A percentile compares a stretch with the other conserved stretches of the same genome.
phyloP scores from a whole-genome alignment of 768 basidiomycete genomes.

The Rhizopogon vinicolor region DNA sequence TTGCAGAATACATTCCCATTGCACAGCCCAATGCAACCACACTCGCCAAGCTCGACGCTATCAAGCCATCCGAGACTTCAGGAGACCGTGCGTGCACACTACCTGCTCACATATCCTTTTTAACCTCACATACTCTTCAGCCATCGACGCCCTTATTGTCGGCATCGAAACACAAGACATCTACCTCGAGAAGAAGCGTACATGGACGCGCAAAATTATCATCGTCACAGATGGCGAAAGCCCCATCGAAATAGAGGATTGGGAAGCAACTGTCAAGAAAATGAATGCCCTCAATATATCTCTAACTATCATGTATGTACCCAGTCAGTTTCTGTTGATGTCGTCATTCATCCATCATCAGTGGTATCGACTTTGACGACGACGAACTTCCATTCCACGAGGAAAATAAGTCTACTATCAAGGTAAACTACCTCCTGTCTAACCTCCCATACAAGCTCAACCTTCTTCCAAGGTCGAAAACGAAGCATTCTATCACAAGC shows the following conservation, averaged over 20 bases:
- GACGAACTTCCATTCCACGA: slow-evolving; percentile 59
- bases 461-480: slow-evolving; percentile 50
- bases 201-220: slow-evolving; percentile 82
- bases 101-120: not conserved
- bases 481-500: slow-evolving; percentile 63
- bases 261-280: slow-evolving; percentile 63
- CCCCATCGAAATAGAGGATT: slow-evolving; percentile 68
- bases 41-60: slow-evolving; percentile 58
- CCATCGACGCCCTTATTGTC: slow-evolving; percentile 85
- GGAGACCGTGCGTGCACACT: slow-evolving; percentile 59
- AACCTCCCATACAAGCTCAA: not conserved
- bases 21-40: slow-evolving; percentile 61
- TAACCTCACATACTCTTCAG: slow-evolving; percentile 32
- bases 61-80: slow-evolving; percentile 47
- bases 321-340: not conserved
- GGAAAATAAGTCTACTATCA: slow-evolving; percentile 63
- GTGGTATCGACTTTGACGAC: slow-evolving; percentile 89
- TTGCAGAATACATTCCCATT: slow-evolving; percentile 67
- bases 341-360: slow-evolving; percentile 22
- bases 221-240: slow-evolving; percentile 84
- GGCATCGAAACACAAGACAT: slow-evolving; percentile 73
- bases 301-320: slow-evolving; percentile 67
- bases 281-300: slow-evolving; percentile 55
- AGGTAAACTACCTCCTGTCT: slow-evolving; percentile 43
- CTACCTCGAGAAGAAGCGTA: slow-evolving; percentile 65